These are phyloP conservation scores for Alternaria conjuncta DNA, from an alignment of 2,329 filamentous ascomycete genomes.

Conservation along the genomic window DNA sequence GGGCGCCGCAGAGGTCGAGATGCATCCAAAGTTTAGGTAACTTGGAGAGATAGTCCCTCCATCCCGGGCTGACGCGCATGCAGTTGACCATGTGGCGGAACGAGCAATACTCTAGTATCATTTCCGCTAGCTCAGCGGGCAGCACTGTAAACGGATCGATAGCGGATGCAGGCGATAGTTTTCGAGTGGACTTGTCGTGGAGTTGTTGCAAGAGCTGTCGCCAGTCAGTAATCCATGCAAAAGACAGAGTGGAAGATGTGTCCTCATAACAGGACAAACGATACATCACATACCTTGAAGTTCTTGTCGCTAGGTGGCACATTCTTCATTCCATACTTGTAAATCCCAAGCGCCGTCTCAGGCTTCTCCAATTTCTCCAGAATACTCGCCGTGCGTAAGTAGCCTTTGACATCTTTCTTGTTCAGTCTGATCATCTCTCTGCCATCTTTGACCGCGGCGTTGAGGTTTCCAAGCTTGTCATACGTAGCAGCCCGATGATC, in stretches of 20 bases:
- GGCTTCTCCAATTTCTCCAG: conserved; percentile 57
- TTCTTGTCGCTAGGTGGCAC: conserved; percentile 50
- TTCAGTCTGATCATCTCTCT: conserved; percentile 61
- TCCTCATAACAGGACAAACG: background rate
- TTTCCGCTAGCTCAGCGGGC: conserved; percentile 61
- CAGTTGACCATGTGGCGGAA: conserved; percentile 60
- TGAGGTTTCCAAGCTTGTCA: conserved; percentile 59
- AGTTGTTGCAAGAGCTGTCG: conserved; percentile 52
- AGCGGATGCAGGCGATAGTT: conserved; percentile 51
- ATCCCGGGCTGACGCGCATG: conserved; percentile 62
- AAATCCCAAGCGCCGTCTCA: conserved; percentile 62
- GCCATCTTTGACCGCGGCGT: conserved; percentile 63
- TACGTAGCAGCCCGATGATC: conserved; percentile 64
- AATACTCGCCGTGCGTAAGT: conserved; percentile 61
- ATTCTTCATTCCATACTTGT: conserved; percentile 63
- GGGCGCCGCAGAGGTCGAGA: conserved; percentile 59
- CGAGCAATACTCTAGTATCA: conserved; percentile 59
- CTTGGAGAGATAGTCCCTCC: conserved; percentile 59
- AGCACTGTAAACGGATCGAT: conserved; percentile 61
- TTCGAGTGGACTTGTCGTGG: conserved; percentile 55
- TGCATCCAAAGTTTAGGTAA: conserved; percentile 58
- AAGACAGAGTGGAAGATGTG: background rate
- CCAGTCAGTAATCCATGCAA: background rate
- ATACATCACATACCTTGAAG: conserved; percentile 31
- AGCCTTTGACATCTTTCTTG: conserved; percentile 62